Conservation (phyloP, 179 eudicot species). For the Monotropa hypopitys region DNA sequence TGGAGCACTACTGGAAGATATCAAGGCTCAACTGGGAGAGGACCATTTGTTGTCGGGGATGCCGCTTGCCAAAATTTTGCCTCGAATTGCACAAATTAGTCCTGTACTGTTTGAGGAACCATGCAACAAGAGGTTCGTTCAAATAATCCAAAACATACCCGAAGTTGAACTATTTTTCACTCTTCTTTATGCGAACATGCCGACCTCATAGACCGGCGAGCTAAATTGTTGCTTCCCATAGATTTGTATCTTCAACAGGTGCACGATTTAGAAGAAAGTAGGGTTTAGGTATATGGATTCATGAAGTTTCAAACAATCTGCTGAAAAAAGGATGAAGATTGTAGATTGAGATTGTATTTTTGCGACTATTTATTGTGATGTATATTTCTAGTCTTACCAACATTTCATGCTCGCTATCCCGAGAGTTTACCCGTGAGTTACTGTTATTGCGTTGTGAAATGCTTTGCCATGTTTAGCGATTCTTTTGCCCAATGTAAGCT, state of each 20-base stretch:
- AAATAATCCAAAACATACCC: constrained; percentile 41
- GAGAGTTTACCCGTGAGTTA: neutral
- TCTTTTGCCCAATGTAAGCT: neutral
- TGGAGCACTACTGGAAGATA: constrained; percentile 38
- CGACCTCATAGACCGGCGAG: constrained; percentile 11
- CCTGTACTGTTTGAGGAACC: constrained; percentile 56
- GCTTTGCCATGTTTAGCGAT: neutral
- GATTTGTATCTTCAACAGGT: neutral
- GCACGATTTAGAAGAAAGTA: no score
- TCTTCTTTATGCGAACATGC: constrained; percentile 58
- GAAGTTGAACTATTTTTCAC: constrained; percentile 84
- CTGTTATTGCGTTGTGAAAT: neutral
- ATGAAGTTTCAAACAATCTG: neutral
- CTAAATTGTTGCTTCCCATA: constrained; percentile 1
- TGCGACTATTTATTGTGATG: neutral
- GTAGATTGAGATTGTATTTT: constrained; percentile 1
- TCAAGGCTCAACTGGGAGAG: constrained; percentile 37
- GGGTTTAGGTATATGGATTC: neutral
- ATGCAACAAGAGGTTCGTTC: constrained; percentile 40
- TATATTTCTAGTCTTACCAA: neutral
- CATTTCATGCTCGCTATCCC: neutral
- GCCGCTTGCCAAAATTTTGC: constrained; percentile 70
- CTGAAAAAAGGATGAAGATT: neutral
- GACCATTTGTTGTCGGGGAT: constrained; percentile 31
- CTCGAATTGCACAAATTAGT: constrained; percentile 47